Base-by-base conservation (phyloP, 2,329 filamentous ascomycete genomes). In the Gaeumannomyces sp. region DNA sequence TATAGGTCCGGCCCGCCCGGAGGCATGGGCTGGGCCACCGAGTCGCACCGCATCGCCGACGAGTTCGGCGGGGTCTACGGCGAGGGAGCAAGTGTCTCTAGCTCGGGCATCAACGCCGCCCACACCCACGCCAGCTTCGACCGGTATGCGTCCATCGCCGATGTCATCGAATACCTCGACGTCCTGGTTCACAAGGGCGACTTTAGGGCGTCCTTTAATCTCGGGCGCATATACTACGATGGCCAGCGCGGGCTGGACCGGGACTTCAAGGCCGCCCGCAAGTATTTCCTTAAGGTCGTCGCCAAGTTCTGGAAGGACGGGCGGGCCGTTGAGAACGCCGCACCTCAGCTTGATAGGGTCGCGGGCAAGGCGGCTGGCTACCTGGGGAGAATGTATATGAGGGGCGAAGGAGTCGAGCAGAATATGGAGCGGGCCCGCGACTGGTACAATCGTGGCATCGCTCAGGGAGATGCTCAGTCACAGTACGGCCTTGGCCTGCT, bases 131-230 rank as follows among this genome's bases (percentile, higher is more conserved):
- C 88, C 1, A 89, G 90, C 68, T 91, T 92, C 3, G 91, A 95
- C 72, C 86, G 90, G 1, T 90, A 96, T 71, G 92, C 93, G 1
- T 91, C 92, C 22, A 86, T 97, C 66, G 93, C 96, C 71, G 94
- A 99, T 75, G 90, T 98, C 22, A 87, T 99, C 66, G 95, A 99
- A 74, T 99, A 97, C 71, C 81, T 97, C 69, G 92, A 97, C 71
- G 82, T 97, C 58, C 89, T 96, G 83, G 92, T 92, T 7, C 87
- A 93, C 66, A 96, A 96, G 74, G 93, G 93, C 14, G 92, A 97
- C 72, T 85, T 92, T 65, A 93, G 91, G 73, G 92, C 93, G 0
- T 94, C 92, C 0, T 93, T 93, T 71, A 93, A 91, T 67, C 80
- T 97, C 0, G 93, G 91, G 3, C 88, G 92, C 68, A 85, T 96